phyloP scores from a whole-genome alignment of 352 stramenopile species.

The Globisporangium megalacanthum region DNA sequence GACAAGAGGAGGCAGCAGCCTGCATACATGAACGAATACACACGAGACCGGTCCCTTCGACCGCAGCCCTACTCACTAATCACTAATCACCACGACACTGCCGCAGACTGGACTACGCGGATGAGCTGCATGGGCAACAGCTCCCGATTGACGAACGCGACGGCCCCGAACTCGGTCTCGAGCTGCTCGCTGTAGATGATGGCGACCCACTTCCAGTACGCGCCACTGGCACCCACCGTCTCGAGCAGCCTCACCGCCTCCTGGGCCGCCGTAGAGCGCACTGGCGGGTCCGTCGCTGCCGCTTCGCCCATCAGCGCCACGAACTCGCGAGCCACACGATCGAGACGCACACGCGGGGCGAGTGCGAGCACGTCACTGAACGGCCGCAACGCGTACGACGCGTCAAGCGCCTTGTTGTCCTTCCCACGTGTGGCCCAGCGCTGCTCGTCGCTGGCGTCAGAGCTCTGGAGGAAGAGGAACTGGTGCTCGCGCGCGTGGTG shows the following conservation, averaged over 20 bases:
- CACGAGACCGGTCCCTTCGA: too few species aligned
- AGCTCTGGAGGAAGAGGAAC: slow-evolving; percentile 25
- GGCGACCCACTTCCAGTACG: slow-evolving; percentile 35
- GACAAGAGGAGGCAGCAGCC: too few species aligned
- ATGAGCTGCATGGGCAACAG: slow-evolving; percentile 42
- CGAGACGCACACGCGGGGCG: slow-evolving; percentile 5
- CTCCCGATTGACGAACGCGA: slow-evolving; percentile 41
- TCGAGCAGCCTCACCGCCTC: slow-evolving; percentile 11
- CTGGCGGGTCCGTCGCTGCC: slow-evolving; percentile 4
- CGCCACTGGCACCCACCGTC: slow-evolving; percentile 4
- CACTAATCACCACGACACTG: slow-evolving; percentile 22
- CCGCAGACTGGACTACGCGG: slow-evolving; percentile 38
- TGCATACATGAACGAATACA: too few species aligned
- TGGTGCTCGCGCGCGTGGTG: slow-evolving; percentile 4
- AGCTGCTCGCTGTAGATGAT: slow-evolving; percentile 33
- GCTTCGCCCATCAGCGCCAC: slow-evolving; percentile 15
- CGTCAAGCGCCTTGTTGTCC: slow-evolving; percentile 17
- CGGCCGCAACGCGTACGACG: slow-evolving; percentile 21
- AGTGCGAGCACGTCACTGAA: slow-evolving; percentile 27
- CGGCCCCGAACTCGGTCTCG: slow-evolving; percentile 35
- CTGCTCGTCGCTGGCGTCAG: slow-evolving; percentile 18
- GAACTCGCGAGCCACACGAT: slow-evolving; percentile 15
- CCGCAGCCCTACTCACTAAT: too few species aligned
- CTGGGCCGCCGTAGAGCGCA: slow-evolving; percentile 1
- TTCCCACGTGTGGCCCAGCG: slow-evolving; percentile 10